phyloP scores from a whole-genome alignment of 768 basidiomycete genomes.

The Lactifluus subvellereus region DNA sequence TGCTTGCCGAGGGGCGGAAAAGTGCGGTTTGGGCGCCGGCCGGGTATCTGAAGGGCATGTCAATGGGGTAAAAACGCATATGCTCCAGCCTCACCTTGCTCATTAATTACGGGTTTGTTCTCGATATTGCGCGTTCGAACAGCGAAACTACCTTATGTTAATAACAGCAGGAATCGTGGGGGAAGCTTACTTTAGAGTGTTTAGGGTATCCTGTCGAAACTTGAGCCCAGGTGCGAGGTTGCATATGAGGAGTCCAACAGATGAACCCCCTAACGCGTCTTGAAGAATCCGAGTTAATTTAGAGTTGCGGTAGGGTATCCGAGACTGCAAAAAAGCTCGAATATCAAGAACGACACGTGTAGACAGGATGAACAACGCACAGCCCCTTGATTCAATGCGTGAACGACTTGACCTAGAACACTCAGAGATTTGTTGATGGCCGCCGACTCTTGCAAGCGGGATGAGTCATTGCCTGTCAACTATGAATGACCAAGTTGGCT shows the following conservation, averaged over 20 bases:
- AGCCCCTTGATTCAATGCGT: constrained; percentile 71
- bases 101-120: constrained; percentile 74
- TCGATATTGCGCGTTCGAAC: constrained; percentile 82
- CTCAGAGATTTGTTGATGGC: constrained; percentile 90
- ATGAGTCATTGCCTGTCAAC: constrained; percentile 79
- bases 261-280: constrained; percentile 82
- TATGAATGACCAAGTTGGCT: constrained; percentile 25
- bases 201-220: constrained; percentile 82
- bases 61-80: background rate
- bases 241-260: constrained; percentile 76
- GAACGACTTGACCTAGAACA: constrained; percentile 82
- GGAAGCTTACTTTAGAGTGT: constrained; percentile 72
- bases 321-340: constrained; percentile 39
- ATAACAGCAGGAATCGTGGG: background rate
- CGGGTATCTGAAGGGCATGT: constrained; percentile 45
- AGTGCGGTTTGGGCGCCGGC: constrained; percentile 53
- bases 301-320: constrained; percentile 86
- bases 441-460: constrained; percentile 82
- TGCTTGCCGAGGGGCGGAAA: constrained; percentile 52
- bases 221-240: constrained; percentile 79
- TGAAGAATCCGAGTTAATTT: constrained; percentile 85
- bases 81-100: constrained; percentile 45
- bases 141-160: constrained; percentile 50
- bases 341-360: background rate
- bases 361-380: constrained; percentile 33